phyloP scores from a whole-genome alignment of 2,329 filamentous ascomycete genomes.

The Decorospora gaudefroyi region DNA sequence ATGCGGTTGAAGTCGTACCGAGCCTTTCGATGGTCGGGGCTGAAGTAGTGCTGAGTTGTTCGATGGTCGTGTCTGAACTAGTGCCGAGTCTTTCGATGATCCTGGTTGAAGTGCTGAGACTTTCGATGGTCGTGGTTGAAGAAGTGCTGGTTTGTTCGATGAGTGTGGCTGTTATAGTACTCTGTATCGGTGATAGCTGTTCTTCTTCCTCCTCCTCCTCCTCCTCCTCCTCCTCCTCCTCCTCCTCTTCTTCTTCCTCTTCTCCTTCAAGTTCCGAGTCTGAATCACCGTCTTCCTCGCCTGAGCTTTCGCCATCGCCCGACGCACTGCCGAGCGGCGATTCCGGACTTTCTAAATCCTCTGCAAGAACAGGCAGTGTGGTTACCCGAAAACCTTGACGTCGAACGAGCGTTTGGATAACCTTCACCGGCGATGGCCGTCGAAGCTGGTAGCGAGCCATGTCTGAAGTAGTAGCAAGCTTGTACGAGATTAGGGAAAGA shows the following conservation, averaged over 20 bases:
- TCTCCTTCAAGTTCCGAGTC: conserved; percentile 24
- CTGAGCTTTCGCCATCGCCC: conserved; percentile 4
- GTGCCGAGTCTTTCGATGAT: conserved; percentile 3
- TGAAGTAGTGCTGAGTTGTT: neutral
- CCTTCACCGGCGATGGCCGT: conserved; percentile 34
- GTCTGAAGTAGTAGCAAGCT: conserved; percentile 6
- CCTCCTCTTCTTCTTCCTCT: conserved; percentile 13
- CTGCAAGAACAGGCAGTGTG: conserved; percentile 8
- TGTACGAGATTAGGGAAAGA: conserved; percentile 20
- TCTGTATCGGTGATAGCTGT: conserved; percentile 17
- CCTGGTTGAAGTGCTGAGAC: neutral
- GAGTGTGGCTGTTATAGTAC: conserved; percentile 1
- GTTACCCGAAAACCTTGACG: conserved; percentile 28
- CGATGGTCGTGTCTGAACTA: conserved; percentile 1
- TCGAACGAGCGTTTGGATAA: conserved; percentile 21
- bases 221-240: neutral
- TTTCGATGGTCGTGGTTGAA: conserved; percentile 1
- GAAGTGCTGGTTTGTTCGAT: conserved; percentile 2
- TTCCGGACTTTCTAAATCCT: conserved; percentile 31
- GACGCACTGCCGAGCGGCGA: conserved; percentile 27
- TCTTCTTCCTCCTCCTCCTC: conserved; percentile 11
- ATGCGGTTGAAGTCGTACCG: conserved; percentile 4
- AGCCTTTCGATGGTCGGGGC: conserved; percentile 2
- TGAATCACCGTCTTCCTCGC: conserved; percentile 7
- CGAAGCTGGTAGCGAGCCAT: conserved; percentile 39